Conservation (phyloP, 257 asterid species). For the Jacaranda copaia region DNA sequence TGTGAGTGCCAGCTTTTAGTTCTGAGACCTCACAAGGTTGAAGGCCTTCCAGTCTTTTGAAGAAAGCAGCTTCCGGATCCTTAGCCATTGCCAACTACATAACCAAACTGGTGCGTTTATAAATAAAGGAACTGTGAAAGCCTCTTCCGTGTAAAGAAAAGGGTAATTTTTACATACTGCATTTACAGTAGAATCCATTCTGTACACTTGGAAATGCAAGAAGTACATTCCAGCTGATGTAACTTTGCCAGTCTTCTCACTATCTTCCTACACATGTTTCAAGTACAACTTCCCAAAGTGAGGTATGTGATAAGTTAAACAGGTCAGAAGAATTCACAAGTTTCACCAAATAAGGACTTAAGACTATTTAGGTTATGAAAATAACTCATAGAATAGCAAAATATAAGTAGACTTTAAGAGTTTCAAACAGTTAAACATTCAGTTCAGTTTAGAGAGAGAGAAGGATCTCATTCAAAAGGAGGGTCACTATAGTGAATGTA, state of each 20-base stretch:
- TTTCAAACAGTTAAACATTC: background rate
- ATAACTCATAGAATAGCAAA: background rate
- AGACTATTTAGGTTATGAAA: background rate
- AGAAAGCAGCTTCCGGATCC: conserved; percentile 88
- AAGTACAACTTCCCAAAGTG: conserved; percentile 24
- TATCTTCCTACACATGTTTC: conserved; percentile 64
- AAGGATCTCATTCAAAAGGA: background rate
- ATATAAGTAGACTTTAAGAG: background rate
- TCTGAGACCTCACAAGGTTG: conserved; percentile 88
- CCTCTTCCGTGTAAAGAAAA: background rate
- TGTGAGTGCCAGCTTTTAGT: conserved; percentile 86
- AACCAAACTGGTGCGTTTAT: conserved; percentile 44
- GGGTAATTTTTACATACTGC: conserved; percentile 55
- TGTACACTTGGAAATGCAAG: conserved; percentile 86
- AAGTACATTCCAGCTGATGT: conserved; percentile 89
- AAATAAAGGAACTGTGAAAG: conserved; percentile 6
- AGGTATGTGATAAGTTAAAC: background rate
- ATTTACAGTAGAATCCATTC: conserved; percentile 84
- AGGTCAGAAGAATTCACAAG: conserved; percentile 4
- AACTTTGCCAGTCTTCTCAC: conserved; percentile 78
- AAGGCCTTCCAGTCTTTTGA: conserved; percentile 84
- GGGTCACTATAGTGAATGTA: background rate
- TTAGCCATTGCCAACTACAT: conserved; percentile 62
- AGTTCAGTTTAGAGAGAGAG: background rate
- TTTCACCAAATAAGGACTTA: background rate